Evolutionary conservation across 2,329 filamentous ascomycete genomes (phyloP).

Genomic region (Keithomyces neogunnii): DNA sequence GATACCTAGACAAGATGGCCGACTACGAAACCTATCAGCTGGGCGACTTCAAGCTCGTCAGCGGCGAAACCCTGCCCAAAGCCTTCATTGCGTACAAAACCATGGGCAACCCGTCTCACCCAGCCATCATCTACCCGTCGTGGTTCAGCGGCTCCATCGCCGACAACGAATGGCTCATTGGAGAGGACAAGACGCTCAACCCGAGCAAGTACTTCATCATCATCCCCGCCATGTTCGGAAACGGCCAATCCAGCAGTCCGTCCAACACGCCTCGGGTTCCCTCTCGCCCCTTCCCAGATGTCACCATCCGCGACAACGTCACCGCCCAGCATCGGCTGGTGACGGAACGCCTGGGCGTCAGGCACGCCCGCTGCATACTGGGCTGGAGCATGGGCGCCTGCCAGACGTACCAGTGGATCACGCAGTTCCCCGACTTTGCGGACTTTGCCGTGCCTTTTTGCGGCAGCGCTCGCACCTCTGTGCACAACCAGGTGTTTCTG

Average conservation of each 20-base stretch:
- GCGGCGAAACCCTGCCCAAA: constrained; percentile 49
- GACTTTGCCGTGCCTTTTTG: constrained; percentile 38
- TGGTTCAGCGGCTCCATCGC: constrained; percentile 59
- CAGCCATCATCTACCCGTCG: constrained; percentile 66
- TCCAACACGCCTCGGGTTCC: constrained; percentile 31
- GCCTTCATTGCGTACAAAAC: constrained; percentile 73
- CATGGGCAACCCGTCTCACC: constrained; percentile 52
- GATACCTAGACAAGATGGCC: not conserved
- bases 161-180: constrained; percentile 70
- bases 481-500: constrained; percentile 46
- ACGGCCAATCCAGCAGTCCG: constrained; percentile 44
- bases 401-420: constrained; percentile 43
- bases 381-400: constrained; percentile 51
- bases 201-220: constrained; percentile 45
- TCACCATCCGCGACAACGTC: constrained; percentile 43
- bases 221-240: constrained; percentile 41
- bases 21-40: constrained; percentile 35
- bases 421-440: constrained; percentile 40
- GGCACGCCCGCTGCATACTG: constrained; percentile 35
- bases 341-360: constrained; percentile 31
- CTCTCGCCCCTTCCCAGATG: constrained; percentile 29
- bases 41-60: constrained; percentile 59
- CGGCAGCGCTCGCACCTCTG: constrained; percentile 38
- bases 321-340: constrained; percentile 36
- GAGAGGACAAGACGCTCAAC: constrained; percentile 53